A percentile compares a stretch with the other conserved stretches of the same genome.
Evolutionary conservation across 2,329 filamentous ascomycete genomes (phyloP).

Genomic region (Aspergillus japonicus): DNA sequence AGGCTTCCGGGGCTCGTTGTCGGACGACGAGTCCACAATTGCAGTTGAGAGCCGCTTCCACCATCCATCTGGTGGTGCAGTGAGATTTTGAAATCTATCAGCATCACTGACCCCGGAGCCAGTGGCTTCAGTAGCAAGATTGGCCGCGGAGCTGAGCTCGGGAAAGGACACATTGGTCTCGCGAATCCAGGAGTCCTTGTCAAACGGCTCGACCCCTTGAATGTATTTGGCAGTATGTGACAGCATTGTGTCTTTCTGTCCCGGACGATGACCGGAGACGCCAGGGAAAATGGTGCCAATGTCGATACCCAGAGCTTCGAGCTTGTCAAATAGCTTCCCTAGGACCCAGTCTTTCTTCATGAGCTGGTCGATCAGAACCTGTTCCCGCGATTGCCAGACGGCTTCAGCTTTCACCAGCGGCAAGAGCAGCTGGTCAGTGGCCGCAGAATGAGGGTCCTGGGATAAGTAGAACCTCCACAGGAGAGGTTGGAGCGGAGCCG

Average conservation of each 20-base stretch:
- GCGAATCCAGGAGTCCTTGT: conserved; percentile 48
- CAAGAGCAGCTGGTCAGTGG: conserved; percentile 53
- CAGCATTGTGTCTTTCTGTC: conserved; percentile 47
- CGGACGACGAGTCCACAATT: not conserved
- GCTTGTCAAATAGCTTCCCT: conserved; percentile 57
- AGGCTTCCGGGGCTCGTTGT: conserved; percentile 5
- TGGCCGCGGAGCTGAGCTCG: conserved; percentile 23
- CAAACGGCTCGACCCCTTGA: conserved; percentile 55
- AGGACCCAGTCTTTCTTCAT: conserved; percentile 60
- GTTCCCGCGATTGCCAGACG: conserved; percentile 48
- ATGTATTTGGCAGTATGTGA: conserved; percentile 55
- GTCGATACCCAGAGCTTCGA: conserved; percentile 57
- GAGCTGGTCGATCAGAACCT: conserved; percentile 50
- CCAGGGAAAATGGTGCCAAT: conserved; percentile 58
- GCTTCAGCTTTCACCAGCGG: conserved; percentile 54
- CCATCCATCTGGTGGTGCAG: conserved; percentile 30
- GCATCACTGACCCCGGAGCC: conserved; percentile 5
- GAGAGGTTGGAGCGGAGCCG: conserved; percentile 53
- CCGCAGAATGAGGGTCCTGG: conserved; percentile 38
- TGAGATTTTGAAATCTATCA: conserved; percentile 15
- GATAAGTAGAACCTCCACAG: conserved; percentile 53
- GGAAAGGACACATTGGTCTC: conserved; percentile 22
- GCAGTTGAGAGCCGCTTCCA: conserved; percentile 29
- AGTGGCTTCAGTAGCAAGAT: conserved; percentile 28
- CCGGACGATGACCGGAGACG: conserved; percentile 46